Evolutionary conservation across 2,329 filamentous ascomycete species (phyloP).

Genomic region (Huntiella decipiens): DNA sequence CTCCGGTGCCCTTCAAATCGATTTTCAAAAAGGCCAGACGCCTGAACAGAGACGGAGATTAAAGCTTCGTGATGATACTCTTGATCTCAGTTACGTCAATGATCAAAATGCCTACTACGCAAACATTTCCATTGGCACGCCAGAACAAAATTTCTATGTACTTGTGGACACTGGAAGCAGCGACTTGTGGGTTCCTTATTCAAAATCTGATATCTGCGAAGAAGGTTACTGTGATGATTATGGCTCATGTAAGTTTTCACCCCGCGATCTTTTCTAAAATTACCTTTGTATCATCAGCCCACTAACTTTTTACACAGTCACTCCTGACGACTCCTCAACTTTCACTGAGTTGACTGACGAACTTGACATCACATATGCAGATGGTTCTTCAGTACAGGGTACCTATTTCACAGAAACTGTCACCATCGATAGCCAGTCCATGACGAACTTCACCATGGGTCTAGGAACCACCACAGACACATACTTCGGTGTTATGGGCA

Average conservation of each 20-base stretch:
- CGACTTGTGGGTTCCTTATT: constrained; percentile 40
- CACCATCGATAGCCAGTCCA: constrained; percentile 28
- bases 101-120: constrained; percentile 30
- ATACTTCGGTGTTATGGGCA: constrained; percentile 37
- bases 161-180: constrained; percentile 48
- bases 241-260: constrained; percentile 19
- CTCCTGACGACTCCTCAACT: constrained; percentile 25
- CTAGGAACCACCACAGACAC: constrained; percentile 35
- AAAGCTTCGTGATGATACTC: background rate
- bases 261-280: background rate
- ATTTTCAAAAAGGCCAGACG: background rate
- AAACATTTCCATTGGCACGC: constrained; percentile 36
- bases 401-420: constrained; percentile 42
- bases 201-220: constrained; percentile 22
- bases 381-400: constrained; percentile 35
- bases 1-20: constrained; percentile 2
- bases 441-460: constrained; percentile 41
- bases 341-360: constrained; percentile 24
- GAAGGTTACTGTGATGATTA: constrained; percentile 10
- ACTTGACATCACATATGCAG: constrained; percentile 44
- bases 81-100: constrained; percentile 4
- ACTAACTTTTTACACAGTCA: constrained; percentile 21
- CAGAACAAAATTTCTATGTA: constrained; percentile 34
- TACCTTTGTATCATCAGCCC: constrained; percentile 11
- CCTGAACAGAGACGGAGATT: background rate